Base-by-base conservation (phyloP, 129 eudicot species). In the Lactuca saligna region DNA sequence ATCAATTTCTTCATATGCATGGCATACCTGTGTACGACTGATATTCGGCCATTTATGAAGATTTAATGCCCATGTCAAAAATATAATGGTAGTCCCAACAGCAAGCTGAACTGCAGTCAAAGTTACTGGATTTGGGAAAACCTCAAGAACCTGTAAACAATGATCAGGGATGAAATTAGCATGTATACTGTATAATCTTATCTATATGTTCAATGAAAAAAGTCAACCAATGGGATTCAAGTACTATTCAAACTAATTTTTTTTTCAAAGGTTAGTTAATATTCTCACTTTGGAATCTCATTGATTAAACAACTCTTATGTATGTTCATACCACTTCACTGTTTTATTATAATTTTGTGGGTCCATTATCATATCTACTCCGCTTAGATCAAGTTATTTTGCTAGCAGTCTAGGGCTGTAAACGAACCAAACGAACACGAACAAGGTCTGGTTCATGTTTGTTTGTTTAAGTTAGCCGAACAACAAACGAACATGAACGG, bases 1-100 rank as follows among this genome's bases (percentile, higher is more conserved):
- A 31, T 44, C 48, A 14, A 37, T 39, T 65, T 32, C 35, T 46
- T 35, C 54, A 16, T 64, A 75, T 25, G 42, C 1, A 33, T 42
- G 63, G 51, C 10, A 20, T 80, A 93, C 98, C 88, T 93, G 98
- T 48, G 81, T 80, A 37, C 82, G 84, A 69, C 80, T 89, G 67
- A 93, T 84, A 67, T 89, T 89, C 10, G 95, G 98, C 68, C 91
- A 80, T 77, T 89, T 89, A 88, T 87, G 82, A 49, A 93, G 87
- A 76, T 93, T 89, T 9, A 79, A 65, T 38, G 85, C 79, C 98
- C 95, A 93, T 82, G 85, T 77, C 16, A 84, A 56, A 58, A 79
- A 59, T 53, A 89, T 90, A 65, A 89, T 76, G 35, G 77, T 81
- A 64, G 85, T 75, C 49, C 92, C 97, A 25, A 86, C 88, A 61